Evolutionary conservation across 1,139 yeast genomes (phyloP), one percentile per base, ranked within the genome.

Genomic region (Hansenula sp.): DNA sequence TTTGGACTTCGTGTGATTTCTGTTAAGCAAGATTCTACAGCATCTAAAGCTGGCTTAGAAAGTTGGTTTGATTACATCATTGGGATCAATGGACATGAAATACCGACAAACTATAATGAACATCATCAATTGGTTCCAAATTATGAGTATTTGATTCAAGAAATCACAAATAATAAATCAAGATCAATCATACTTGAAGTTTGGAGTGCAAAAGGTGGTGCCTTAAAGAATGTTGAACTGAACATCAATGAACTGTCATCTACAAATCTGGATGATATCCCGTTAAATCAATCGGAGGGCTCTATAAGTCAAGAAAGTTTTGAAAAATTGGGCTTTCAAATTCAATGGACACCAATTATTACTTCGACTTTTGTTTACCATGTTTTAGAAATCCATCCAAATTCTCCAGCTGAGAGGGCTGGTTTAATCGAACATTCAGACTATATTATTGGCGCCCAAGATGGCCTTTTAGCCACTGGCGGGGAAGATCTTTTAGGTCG

Each of bases 201-300:
- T 3, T 93, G 96, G 96, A 82, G 80, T 42, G 93, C 96, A 4
- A 91, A 91, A 65, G 99, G 99, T 28, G 91, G 95, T 2, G 61
- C 74, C 4, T 63, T 74, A 16, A 73, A 94, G 50, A 72, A 72
- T 29, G 68, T 86, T 1, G 51, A 56, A 1, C 52, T 86, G 9
- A 72, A 78, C 6, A 66, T 81, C 33, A 57, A 54, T 1, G 62
- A 65, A 33, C 8, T 18, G 40, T 43, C 29, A 8, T 45, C 47
- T 21, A 38, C 49, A 21, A 51, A 49, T 13, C 47, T 66, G 32
- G 65, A 63, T 36, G 71, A 67, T n/a, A 53, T 67, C n/a, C 55
- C 61, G 19, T 16, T 57, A 29, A 38, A 42, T n/a, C 41, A 40
- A 6, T 41, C 42, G 19, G 45, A 43, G 10, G 16, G 44, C 33